These are phyloP conservation scores for Aspergillus nanangensis DNA, from an alignment of 495 filamentous ascomycete species.

Conservation along the genomic window DNA sequence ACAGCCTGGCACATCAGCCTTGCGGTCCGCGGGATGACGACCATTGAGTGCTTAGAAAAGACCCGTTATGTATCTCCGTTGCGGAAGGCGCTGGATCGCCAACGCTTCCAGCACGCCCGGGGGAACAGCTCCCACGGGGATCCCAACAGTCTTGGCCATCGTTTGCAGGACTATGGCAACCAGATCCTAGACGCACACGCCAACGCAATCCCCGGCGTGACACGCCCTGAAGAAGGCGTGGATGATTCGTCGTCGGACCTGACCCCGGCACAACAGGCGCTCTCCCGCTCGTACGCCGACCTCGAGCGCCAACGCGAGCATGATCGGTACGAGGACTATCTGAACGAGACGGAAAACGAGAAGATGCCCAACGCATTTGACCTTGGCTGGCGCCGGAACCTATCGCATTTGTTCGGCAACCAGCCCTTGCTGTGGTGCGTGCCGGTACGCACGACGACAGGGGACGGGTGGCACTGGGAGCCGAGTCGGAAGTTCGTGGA, in stretches of 20 bases:
- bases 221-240: conserved; percentile 75
- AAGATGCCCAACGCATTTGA: conserved; percentile 92
- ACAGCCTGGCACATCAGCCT: conserved; percentile 90
- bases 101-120: conserved; percentile 43
- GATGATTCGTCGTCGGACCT: conserved; percentile 31
- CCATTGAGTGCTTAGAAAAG: conserved; percentile 92
- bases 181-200: conserved; percentile 78
- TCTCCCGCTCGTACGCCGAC: conserved; percentile 61
- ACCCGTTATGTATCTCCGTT: conserved; percentile 84
- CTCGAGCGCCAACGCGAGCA: conserved; percentile 67
- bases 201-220: conserved; percentile 76
- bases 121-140: conserved; percentile 37
- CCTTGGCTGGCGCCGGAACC: conserved; percentile 72
- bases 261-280: conserved; percentile 43
- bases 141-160: conserved; percentile 56
- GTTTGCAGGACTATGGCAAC: conserved; percentile 62
- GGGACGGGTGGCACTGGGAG: conserved; percentile 97
- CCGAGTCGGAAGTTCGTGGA: conserved; percentile 67
- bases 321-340: conserved; percentile 78
- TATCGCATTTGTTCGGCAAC: conserved; percentile 78
- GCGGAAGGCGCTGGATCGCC: conserved; percentile 61
- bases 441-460: conserved; percentile 78
- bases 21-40: conserved; percentile 73
- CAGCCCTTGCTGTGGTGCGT: conserved; percentile 66
- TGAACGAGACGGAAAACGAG: conserved; percentile 80